Base-by-base conservation (phyloP, 495 filamentous ascomycete genomes). In the Neurospora sp. region DNA sequence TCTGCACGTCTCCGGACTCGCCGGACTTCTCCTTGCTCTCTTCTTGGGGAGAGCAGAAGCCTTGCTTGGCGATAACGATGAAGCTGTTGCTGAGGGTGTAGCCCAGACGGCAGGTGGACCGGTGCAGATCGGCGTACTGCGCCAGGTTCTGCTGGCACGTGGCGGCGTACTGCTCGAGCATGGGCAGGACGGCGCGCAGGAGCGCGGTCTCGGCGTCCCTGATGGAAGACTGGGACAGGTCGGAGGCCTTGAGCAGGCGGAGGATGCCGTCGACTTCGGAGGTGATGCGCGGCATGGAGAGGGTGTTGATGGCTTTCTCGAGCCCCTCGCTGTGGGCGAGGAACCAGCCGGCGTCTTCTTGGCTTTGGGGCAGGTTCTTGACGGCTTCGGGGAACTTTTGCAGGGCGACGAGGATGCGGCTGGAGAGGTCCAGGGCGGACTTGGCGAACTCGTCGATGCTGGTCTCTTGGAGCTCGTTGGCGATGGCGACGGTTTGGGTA, bases 31-130 rank as follows among this genome's bases (percentile, higher is more conserved):
- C 84, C 44, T 89, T 88, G 20, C 90, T 91, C 70, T 92, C 89
- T 76, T 98, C 93, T 18, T 88, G 83, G 3, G 96, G 96, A 38
- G 88, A 92, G 79, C 96, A 99, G 84, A 98, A 98, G 11, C 96
- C 96, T 79, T 95, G 90, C 8, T 88, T 86, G 3, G 91, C 89
- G 39, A 98, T 85, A 69, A 92, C 89, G 5, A 86, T 87, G 73
- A 97, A 96, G 0, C 89, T 89, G 48, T 91, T 91, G 37, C 90
- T 86, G 48, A 98, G 87, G 10, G 90, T 87, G 76, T 90, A 91
- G 0, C 91, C 88, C 69, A 94, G 86, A 73, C 91, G 92, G 80
- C 90, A 93, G 4, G 89, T 88, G 38, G 90, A 85, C 20, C 85
- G 82, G 77, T 98, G 91, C 5, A 92, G 83, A 11, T 83, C 81